These are phyloP conservation scores for Monilinia polystroma DNA, from an alignment of 2,329 filamentous ascomycete species.

Conservation along the genomic window DNA sequence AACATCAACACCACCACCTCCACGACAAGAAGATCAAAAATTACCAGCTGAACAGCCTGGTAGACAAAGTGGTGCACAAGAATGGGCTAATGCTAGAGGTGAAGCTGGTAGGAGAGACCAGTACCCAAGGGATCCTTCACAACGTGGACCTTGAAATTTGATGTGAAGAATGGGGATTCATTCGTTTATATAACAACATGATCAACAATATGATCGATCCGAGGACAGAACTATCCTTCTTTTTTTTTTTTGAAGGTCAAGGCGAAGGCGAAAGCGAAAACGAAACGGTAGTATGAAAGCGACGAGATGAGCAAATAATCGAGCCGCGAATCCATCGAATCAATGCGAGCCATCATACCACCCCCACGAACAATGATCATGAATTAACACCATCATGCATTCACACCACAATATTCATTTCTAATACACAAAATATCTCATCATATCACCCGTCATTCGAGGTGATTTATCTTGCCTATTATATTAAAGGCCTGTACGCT, in stretches of 20 bases:
- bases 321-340: constrained; percentile 1
- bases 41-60: constrained; percentile 59
- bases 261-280: neutral
- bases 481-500: constrained; percentile 13
- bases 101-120: constrained; percentile 43
- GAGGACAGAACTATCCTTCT: neutral
- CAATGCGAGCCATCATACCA: neutral
- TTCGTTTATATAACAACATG: neutral
- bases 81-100: constrained; percentile 51
- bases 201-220: neutral
- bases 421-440: constrained; percentile 5
- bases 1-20: constrained; percentile 23
- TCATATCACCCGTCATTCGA: neutral
- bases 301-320: neutral
- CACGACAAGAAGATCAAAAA: constrained; percentile 55
- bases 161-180: constrained; percentile 7
- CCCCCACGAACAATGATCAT: neutral
- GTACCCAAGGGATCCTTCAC: constrained; percentile 48
- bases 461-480: neutral
- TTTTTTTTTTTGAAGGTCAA: neutral
- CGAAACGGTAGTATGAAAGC: neutral
- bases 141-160: constrained; percentile 40
- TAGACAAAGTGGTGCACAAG: constrained; percentile 51
- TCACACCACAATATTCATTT: neutral
- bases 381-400: neutral